Evolutionary conservation across 176 grass and related monocot genomes (phyloP).

Genomic region (Olyra latifolia): DNA sequence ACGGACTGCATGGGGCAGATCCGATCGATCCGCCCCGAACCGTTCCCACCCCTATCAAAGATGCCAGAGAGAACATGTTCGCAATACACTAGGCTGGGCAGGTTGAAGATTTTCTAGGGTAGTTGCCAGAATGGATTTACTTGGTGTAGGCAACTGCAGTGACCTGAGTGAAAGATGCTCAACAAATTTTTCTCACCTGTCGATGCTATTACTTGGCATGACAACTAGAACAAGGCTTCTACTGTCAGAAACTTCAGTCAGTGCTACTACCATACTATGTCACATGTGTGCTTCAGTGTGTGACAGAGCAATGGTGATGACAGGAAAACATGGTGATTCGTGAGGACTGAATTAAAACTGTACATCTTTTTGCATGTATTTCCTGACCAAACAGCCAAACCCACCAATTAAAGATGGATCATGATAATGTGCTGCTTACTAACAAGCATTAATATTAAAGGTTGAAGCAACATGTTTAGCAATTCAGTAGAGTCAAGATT

Average conservation of each 20-base stretch:
- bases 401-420: neutral
- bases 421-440: neutral
- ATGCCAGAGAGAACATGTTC: neutral
- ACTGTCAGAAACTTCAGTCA: neutral
- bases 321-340: too few species aligned
- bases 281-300: constrained; percentile 20
- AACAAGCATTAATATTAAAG: constrained; percentile 5
- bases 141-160: neutral
- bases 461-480: constrained; percentile 7
- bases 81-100: neutral
- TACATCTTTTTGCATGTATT: neutral
- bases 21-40: too few species aligned
- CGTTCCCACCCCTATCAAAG: too few species aligned
- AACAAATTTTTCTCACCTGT: neutral
- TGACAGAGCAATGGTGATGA: neutral
- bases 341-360: neutral
- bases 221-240: neutral
- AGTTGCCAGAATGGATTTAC: neutral
- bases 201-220: neutral
- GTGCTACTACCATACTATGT: neutral
- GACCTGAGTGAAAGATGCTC: neutral
- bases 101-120: constrained; percentile 6
- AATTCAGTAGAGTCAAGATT: neutral
- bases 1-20: too few species aligned
- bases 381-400: neutral